phyloP scores from a whole-genome alignment of 345 rosid species.

The thale cress (Arabidopsis thaliana) region DNA sequence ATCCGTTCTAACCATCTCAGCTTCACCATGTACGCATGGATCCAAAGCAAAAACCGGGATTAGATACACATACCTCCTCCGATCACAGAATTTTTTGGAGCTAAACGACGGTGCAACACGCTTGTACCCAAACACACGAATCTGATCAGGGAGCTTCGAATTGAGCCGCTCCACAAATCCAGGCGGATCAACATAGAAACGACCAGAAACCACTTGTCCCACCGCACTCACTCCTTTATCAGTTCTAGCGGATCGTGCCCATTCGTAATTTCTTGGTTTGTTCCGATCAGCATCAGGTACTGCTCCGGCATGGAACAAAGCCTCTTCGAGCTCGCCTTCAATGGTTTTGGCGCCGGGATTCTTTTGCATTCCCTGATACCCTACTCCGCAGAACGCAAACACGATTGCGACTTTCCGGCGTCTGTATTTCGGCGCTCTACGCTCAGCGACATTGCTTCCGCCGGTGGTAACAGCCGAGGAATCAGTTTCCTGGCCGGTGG shows the following conservation, averaged over 20 bases:
- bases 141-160: conserved; percentile 60
- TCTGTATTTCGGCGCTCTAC: conserved; percentile 59
- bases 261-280: conserved; percentile 67
- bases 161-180: conserved; percentile 84
- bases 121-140: conserved; percentile 82
- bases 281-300: conserved; percentile 90
- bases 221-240: conserved; percentile 97
- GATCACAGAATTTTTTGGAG: conserved; percentile 87
- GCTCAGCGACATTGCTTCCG: conserved; percentile 28
- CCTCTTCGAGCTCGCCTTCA: conserved; percentile 96
- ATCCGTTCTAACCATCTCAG: conserved; percentile 75
- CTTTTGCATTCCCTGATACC: conserved; percentile 98
- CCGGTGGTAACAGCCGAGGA: conserved; percentile 21
- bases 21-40: conserved; percentile 73
- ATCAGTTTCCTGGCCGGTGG: conserved; percentile 52
- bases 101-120: conserved; percentile 77
- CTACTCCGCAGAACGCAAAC: conserved; percentile 95
- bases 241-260: conserved; percentile 94
- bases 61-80: conserved; percentile 90
- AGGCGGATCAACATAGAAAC: conserved; percentile 88
- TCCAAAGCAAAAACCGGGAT: conserved; percentile 91
- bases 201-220: conserved; percentile 94
- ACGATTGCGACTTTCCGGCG: conserved; percentile 92
- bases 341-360: conserved; percentile 97
- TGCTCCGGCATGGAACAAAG: conserved; percentile 79